Evolutionary conservation across 148 eudicot genomes (phyloP).

Genomic region (Amaranthus palmeri): DNA sequence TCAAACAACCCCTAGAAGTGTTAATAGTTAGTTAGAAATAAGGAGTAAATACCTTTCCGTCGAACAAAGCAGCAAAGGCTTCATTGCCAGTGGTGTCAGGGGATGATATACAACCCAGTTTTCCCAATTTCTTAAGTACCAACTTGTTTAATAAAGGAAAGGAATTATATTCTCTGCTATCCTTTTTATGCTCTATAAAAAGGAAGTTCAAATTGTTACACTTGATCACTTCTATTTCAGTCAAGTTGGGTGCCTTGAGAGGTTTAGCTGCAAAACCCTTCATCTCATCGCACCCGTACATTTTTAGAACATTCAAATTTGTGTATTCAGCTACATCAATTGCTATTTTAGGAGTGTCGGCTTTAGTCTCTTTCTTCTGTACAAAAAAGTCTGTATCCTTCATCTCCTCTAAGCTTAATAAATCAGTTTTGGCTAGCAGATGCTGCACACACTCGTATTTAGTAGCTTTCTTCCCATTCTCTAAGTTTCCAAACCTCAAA

Average conservation of each 20-base stretch:
- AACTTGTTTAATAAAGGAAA: too few relatives aligned
- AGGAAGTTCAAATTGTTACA: constrained; percentile 1
- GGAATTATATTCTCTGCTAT: too few relatives aligned
- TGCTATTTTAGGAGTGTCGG: too few relatives aligned
- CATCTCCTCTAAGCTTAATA: not conserved
- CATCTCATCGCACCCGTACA: not conserved
- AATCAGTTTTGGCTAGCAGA: constrained; percentile 10
- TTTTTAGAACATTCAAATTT: not conserved
- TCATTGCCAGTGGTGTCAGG: too few relatives aligned
- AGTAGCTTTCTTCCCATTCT: too few relatives aligned
- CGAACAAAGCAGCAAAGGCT: too few relatives aligned
- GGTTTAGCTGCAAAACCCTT: not conserved
- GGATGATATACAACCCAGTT: too few relatives aligned
- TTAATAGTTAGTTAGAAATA: too few relatives aligned
- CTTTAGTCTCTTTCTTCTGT: not conserved
- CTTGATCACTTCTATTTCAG: not conserved
- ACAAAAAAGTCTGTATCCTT: not conserved
- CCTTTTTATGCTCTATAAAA: not conserved
- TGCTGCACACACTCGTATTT: not conserved
- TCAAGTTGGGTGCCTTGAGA: constrained; percentile 1
- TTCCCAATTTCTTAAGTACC: too few relatives aligned
- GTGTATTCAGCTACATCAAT: not conserved
- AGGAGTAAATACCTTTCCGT: too few relatives aligned
- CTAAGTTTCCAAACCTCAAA: not conserved
- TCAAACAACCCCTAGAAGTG: too few relatives aligned